Conservation (phyloP, 108 stramenopile genomes). For the Fragilaria crotonensis region DNA sequence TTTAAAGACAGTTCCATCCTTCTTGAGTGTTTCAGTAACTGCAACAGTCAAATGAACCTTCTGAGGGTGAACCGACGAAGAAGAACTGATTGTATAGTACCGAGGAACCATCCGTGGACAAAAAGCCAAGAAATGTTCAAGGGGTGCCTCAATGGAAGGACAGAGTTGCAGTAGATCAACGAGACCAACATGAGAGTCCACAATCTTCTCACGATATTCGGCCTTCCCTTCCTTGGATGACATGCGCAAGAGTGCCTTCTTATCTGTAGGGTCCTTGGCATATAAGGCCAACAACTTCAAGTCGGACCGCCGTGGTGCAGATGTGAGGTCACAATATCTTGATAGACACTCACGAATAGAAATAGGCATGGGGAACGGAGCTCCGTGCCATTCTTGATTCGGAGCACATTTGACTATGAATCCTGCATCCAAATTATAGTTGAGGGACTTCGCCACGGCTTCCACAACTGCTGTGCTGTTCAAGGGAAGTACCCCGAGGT, state of each 20-base stretch:
- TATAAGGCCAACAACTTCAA: constrained; percentile 83
- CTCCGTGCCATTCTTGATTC: constrained; percentile 64
- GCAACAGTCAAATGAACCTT: constrained; percentile 90
- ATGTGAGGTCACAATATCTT: constrained; percentile 85
- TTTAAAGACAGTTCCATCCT: constrained; percentile 47
- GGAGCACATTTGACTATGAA: constrained; percentile 35
- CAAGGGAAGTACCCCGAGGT: constrained; percentile 86
- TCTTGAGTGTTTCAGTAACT: constrained; percentile 51
- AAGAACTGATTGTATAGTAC: constrained; percentile 95
- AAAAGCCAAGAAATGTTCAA: constrained; percentile 82
- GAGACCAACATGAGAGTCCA: constrained; percentile 51
- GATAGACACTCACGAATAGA: constrained; percentile 82
- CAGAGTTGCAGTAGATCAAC: constrained; percentile 62
- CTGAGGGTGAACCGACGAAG: constrained; percentile 72
- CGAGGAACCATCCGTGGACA: constrained; percentile 89
- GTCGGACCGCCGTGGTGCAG: constrained; percentile 77
- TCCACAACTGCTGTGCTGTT: constrained; percentile 66
- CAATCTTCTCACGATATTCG: constrained; percentile 76
- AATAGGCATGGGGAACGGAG: constrained; percentile 90
- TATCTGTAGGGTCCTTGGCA: constrained; percentile 67
- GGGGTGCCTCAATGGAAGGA: constrained; percentile 69
- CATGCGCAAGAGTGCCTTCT: constrained; percentile 65
- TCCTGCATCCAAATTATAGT: constrained; percentile 46
- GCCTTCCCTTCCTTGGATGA: constrained; percentile 76
- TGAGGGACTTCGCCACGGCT: constrained; percentile 55